Base-by-base conservation (phyloP, 208 protist species). In the Wallacemonas sp. region DNA sequence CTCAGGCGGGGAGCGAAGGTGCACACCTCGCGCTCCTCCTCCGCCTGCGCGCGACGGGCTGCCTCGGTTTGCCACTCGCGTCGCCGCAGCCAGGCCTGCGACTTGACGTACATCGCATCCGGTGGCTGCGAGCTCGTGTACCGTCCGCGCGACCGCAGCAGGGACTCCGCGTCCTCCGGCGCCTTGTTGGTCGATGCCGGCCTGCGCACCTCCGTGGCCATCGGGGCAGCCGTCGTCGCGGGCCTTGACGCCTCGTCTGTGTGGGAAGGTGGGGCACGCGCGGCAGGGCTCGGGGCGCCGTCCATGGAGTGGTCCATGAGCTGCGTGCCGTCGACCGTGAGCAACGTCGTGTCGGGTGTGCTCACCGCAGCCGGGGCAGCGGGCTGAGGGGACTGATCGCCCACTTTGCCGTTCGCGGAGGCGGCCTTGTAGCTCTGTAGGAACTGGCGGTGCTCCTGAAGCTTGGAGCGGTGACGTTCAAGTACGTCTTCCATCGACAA, bases 71-170 rank as follows among this genome's bases (percentile, higher is more conserved):
- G 45, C 28, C 76, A 67, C 7, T 78, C 57, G 1, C 74, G 64
- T 0, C 68, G 65, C 65, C 67, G 65, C 3, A 69, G 61, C 86
- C 86, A 92, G 20, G 63, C 50, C 67, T 86, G 61, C 18, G 80
- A 81, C 61, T 82, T 84, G 62, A 71, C 59, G 69, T 89, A 89
- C 79, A 87, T 80, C 18, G 72, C 77, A 29, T 87, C 78, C 1
- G 82, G 69, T 11, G 61, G 44, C 7, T 57, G 48, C 1, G 70
- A 33, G 25, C 64, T 31, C 29, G 70, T 69, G 76, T 84, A 91
- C 44, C 76, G 72, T 3, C 73, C 81, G 18, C 67, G 71, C 18
- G 65, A 44, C 29, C 62, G 74, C 33, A 87, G 57, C 25, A 77
- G 45, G 0, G 49, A 44, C 1, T 86, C 81, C 23, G 79, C 73